Evolutionary conservation across 2,329 filamentous ascomycete genomes (phyloP), one percentile per base, ranked within the genome.

Genomic region (Verticillium albo-atrum): DNA sequence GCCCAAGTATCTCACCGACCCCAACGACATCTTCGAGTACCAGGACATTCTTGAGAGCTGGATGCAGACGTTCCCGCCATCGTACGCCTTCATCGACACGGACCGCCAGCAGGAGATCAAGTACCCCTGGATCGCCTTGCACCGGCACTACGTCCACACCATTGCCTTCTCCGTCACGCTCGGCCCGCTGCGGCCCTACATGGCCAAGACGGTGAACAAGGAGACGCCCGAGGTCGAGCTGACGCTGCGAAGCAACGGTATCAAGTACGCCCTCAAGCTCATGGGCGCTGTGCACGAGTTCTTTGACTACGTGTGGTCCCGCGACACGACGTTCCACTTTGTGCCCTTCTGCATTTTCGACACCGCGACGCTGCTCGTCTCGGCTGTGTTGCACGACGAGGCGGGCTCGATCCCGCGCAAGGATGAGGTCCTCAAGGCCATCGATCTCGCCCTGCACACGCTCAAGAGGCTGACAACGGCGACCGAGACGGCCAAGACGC

Each of bases 341-440:
- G 75, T 80, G 4, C 69, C 80, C 0, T 83, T 82, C 58, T 72
- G 74, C 52, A 76, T 82, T 32, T 84, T 84, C 54, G 80, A 84
- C 61, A 80, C 78, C 0, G 75, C 79, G 1, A 78, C 81, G 0
- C 70, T 81, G 20, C 66, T 83, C 6, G 82, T 79, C 68, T 82
- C 80, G 0, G 77, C 80, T 2, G 70, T 84, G 6, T 72, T 82
- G 5, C 80, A 83, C 61, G 81, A 84, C 60, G 66, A 70, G n/a
- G 70, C 77, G 30, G 63, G 67, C 20, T 70, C 67, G 12, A 68
- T 82, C 2, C 74, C 75, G 5, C 72, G 71, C 14, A 76, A 77
- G 15, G 69, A 75, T 2, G 72, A 77, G 17, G 70, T 79, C 27
- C 17, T 64, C 78, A 25, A 72, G 54, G 72, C 72, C 2, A 77